Evolutionary conservation across 1,284 basidiomycete species (phyloP), one percentile per base, ranked within the genome.

Genomic region (Coriolopsis trogii): DNA sequence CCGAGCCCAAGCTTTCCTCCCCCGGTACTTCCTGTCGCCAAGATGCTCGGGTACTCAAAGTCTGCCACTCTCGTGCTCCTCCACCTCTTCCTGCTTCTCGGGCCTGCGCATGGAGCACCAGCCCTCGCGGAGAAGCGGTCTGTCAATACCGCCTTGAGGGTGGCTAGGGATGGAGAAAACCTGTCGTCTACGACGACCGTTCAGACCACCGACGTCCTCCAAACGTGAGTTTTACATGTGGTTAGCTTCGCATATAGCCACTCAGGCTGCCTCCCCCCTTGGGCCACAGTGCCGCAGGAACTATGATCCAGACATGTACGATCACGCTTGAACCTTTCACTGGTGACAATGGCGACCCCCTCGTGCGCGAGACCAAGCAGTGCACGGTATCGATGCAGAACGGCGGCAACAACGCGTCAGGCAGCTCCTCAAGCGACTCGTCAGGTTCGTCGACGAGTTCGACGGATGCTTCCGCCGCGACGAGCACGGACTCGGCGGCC

Each of bases 231-330:
- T 36, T 15, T 15, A 37, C 30, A 34, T 45, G 38, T 24, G 42
- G 42, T 16, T 41, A 13, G 41, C 13, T 37, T 41, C 6, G 46
- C 25, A 29, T 26, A 37, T 41, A 49, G 46, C 28, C 15, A 31
- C 30, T 41, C 12, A 43, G 25, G 12, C 4, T 29, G 34, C 25
- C 15, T 16, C 23, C 18, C 21, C 31, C 30, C 15, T 30, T 30
- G 15, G 18, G n/a, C 40, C 20, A 9, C 55, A 75, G 73, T 37
- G 51, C 63, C 48, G 69, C 73, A 56, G 87, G 81, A 9, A 68
- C 72, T 13, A 75, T 86, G 68, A 79, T 76, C 41, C 76, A 87
- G 72, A 85, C 77, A 5, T 91, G 88, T 65, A 73, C 75, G 4
- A 73, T 87, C 53, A 81, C 79, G 3, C 74, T 90, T 49, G 85